Evolutionary conservation across 805 yeast species (phyloP), one percentile per base, ranked within the genome.

Genomic region (Kazachstania bromeliacearum): DNA sequence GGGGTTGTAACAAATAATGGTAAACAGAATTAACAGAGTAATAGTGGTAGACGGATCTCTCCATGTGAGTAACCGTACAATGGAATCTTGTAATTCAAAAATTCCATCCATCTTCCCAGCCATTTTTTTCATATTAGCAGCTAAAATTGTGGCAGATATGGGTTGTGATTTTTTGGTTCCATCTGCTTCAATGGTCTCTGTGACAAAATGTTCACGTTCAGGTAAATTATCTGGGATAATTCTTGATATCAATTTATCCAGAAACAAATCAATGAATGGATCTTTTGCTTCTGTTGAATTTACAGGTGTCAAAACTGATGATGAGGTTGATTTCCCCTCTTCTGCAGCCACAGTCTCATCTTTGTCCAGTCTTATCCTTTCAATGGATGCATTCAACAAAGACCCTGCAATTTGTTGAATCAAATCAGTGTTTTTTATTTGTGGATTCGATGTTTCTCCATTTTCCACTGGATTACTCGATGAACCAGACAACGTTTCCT

Each of bases 1-100:
- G 0, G 95, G 95, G 61, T 81, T 71, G 24, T 79, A 56, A 47
- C 92, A 81, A 1, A 78, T 62, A 41, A 75, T 66, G 0, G 95
- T 78, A 44, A 80, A 77, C 1, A 75, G 42, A 4, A 79, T 61
- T 36, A 85, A 57, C 16, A 64, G 53, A 0, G 79, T 64, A 4
- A 87, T 44, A 0, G 96, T 87, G 42, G 75, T 70, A 0, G 82
- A 65, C 0, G 94, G 88, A 19, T 68, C 65, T 40, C 76, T 73
- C 96, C 96, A 88, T 4, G 83, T 71, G 17, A 84, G 40, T 1
- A 82, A 51, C 34, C 75, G 71, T 5, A 77, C 64, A 1, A 79
- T 28, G 2, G 76, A 74, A 45, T 78, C 79, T 47, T 82, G 89
- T 2, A 77, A 38, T 28, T 63, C 68, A 46, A 82, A 79, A 7